Conservation (phyloP, 2,329 filamentous ascomycete genomes). For the Ramularia endophylla region DNA sequence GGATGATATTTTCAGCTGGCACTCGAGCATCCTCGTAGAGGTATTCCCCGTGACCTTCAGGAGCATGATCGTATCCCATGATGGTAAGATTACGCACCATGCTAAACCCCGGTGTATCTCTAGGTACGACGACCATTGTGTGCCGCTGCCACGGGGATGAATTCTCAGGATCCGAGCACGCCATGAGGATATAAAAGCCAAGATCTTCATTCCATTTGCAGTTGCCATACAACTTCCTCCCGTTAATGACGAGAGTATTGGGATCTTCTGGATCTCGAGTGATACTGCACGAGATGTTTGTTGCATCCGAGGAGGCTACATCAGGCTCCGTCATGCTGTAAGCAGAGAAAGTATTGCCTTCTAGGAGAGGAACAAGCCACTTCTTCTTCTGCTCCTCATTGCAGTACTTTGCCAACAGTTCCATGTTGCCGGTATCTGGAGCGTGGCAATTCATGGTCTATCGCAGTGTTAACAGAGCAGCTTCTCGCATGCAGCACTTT, state of each 20-base stretch:
- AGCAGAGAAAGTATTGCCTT: conserved; percentile 42
- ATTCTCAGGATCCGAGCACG: conserved; percentile 74
- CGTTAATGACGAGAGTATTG: conserved; percentile 83
- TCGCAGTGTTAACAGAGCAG: not conserved
- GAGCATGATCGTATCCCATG: conserved; percentile 93
- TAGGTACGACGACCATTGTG: conserved; percentile 86
- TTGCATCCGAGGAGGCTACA: conserved; percentile 43
- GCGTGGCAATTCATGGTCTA: conserved; percentile 32
- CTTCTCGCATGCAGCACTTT: not conserved
- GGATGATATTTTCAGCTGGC: conserved; percentile 72
- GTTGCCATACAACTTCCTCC: conserved; percentile 97
- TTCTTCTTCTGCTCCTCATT: conserved; percentile 43
- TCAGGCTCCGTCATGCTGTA: conserved; percentile 48
- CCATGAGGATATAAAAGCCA: conserved; percentile 90
- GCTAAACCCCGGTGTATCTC: conserved; percentile 76
- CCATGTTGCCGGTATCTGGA: conserved; percentile 45
- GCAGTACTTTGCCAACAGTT: conserved; percentile 46
- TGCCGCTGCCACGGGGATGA: conserved; percentile 78
- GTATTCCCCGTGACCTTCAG: conserved; percentile 91
- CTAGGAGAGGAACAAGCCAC: conserved; percentile 43
- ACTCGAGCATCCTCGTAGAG: conserved; percentile 83
- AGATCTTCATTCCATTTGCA: conserved; percentile 88
- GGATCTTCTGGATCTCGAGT: conserved; percentile 75
- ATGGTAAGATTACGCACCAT: conserved; percentile 87
- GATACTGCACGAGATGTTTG: conserved; percentile 42